phyloP scores from a whole-genome alignment of 805 yeast species.

The Wickerhamomyces mucosus region DNA sequence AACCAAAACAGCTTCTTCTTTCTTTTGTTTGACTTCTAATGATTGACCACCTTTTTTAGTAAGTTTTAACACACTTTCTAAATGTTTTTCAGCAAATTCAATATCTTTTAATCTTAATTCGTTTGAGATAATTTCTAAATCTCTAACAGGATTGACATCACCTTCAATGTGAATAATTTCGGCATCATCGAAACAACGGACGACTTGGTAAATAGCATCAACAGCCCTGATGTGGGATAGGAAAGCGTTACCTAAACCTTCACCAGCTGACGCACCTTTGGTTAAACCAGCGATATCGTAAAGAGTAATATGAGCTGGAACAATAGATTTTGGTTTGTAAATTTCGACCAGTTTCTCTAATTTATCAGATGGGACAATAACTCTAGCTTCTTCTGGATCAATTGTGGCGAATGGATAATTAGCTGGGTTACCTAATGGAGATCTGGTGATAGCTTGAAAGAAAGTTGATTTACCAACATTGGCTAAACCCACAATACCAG shows the following conservation, averaged over 20 bases:
- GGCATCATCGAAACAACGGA: constrained; percentile 95
- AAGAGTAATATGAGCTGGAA: constrained; percentile 88
- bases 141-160: constrained; percentile 93
- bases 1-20: constrained; percentile 73
- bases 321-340: constrained; percentile 76
- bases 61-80: constrained; percentile 68
- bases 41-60: constrained; percentile 85
- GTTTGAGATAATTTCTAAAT: constrained; percentile 81
- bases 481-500: constrained; percentile 95
- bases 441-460: constrained; percentile 92
- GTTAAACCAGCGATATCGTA: constrained; percentile 98
- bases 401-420: constrained; percentile 97
- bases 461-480: constrained; percentile 94
- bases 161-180: constrained; percentile 96
- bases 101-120: constrained; percentile 95
- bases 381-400: constrained; percentile 97
- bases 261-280: constrained; percentile 94
- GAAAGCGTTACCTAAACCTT: constrained; percentile 97
- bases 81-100: constrained; percentile 82
- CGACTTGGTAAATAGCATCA: constrained; percentile 96
- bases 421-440: constrained; percentile 92
- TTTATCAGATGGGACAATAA: constrained; percentile 84
- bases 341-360: constrained; percentile 66
- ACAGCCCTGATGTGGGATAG: constrained; percentile 94
- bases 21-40: constrained; percentile 80